phyloP scores from a whole-genome alignment of 768 basidiomycete species.

The Naematelia encephala region DNA sequence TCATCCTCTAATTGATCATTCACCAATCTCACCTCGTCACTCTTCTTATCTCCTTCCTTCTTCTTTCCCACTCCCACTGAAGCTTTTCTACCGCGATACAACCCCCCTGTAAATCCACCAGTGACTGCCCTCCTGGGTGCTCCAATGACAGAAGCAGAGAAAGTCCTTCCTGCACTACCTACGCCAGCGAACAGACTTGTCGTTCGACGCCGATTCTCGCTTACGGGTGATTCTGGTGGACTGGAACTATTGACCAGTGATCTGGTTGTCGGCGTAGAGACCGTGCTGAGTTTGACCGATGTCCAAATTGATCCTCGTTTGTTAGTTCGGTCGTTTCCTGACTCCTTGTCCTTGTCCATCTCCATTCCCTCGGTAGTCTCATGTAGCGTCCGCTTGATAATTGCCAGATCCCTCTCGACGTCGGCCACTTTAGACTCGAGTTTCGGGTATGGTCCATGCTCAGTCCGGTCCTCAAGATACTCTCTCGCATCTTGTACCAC shows the following conservation, averaged over 20 bases:
- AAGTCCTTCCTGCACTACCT: slow-evolving; percentile 31
- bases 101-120: not conserved
- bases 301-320: slow-evolving; percentile 15
- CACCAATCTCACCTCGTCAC: not conserved
- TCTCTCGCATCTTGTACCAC: slow-evolving; percentile 34
- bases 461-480: slow-evolving; percentile 20
- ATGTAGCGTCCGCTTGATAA: slow-evolving; percentile 36
- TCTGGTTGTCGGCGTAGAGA: slow-evolving; percentile 5
- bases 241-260: slow-evolving; percentile 1
- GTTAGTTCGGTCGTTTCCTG: not conserved
- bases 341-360: slow-evolving; percentile 6
- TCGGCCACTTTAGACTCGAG: slow-evolving; percentile 33
- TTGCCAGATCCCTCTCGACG: slow-evolving; percentile 41
- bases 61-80: not conserved
- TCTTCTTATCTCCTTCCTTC: not conserved
- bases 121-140: slow-evolving; percentile 34
- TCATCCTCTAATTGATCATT: not conserved
- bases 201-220: not conserved
- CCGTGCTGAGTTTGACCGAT: slow-evolving; percentile 16
- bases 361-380: slow-evolving; percentile 29
- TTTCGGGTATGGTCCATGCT: slow-evolving; percentile 12
- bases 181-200: slow-evolving; percentile 17
- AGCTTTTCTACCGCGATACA: not conserved
- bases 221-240: not conserved
- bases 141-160: slow-evolving; percentile 32